Percentiles rank a stretch among this genome's conserved stretches.
These are phyloP conservation scores for Poa annua DNA, from an alignment of 176 grass and related monocot species.

Conservation along the genomic window DNA sequence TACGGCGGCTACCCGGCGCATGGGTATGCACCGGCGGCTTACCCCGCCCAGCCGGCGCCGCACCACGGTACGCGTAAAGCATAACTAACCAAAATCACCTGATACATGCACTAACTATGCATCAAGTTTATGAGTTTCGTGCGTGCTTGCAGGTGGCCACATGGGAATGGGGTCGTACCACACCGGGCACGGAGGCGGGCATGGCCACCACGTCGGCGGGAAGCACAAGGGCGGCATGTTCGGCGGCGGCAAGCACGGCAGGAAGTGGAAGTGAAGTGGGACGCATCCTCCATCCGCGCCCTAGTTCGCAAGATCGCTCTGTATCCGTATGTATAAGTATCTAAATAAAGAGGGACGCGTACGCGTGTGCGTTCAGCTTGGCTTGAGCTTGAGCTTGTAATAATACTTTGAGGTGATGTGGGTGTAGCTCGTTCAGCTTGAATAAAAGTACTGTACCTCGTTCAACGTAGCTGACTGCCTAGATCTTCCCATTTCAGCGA, in stretches of 20 bases:
- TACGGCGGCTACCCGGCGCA: conserved; percentile 20
- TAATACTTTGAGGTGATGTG: no score
- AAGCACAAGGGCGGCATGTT: conserved; percentile 58
- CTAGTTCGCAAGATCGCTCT: no score
- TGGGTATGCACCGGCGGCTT: conserved; percentile 42
- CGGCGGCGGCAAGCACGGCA: conserved; percentile 43
- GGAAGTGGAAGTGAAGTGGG: conserved; percentile 50
- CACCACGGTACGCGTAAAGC: conserved; percentile 35
- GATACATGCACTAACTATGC: not conserved
- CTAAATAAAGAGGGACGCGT: no score
- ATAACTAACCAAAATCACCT: not conserved
- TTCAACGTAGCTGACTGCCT: no score
- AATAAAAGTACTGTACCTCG: no score
- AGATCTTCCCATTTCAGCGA: no score
- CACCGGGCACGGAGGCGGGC: conserved; percentile 35
- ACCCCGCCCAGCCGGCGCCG: conserved; percentile 30
- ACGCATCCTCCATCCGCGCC: no score
- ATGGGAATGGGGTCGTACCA: conserved; percentile 52
- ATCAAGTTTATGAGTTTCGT: not conserved
- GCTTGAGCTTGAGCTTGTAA: no score
- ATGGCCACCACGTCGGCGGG: conserved; percentile 29
- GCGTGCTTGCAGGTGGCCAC: conserved; percentile 30
- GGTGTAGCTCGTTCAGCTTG: no score
- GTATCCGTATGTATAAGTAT: no score
- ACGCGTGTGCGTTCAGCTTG: no score